Base-by-base conservation (phyloP, 306 rosid genomes). In the Inga laurina region DNA sequence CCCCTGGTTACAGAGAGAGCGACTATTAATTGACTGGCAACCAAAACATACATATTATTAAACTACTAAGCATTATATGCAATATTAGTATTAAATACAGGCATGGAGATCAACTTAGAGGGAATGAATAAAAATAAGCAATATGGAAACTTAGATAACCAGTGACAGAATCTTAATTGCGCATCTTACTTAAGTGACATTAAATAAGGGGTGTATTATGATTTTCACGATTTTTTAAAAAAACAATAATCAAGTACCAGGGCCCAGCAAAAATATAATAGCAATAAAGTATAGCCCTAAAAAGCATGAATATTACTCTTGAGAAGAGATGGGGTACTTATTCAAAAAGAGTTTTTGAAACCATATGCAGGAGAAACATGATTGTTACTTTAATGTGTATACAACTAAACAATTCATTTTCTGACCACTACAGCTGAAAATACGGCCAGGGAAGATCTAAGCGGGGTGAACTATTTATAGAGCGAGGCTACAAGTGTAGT, bases 331-430 rank as follows among this genome's bases (percentile, higher is more conserved):
- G 61, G 64, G 62, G 30, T 22, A 16, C 76, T 72, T 72, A 45
- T 44, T 13, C 76, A 48, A 8, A 72, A 16, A 51, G 77, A 73
- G 59, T 24, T 72, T 49, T 18, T 74, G 62, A 74, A 74, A 49
- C 65, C 16, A 74, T 2, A 48, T 44, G 59, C 24, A 49, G 30
- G 64, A 74, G 32, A n/a, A 51, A 32, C 16, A 74, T 51, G 78
- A 24, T 52, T 74, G 32, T 15, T 3, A 32, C 65, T 16, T 3
- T 5, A 74, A 49, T 16, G 27, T 32, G 24, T 46, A 24, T 13
- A 73, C 12, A 27, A 46, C 39, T 13, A 54, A 54, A 54, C 22
- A 54, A 19, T 7, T 54, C 62, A 37, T 73, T 73, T 73, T 45
- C 30, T 14, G 18, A 48, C 16, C 61, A 74, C 54, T 59, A 32